Evolutionary conservation across 108 stramenopile species (phyloP).

Genomic region (Cafeteria roenbergensis): DNA sequence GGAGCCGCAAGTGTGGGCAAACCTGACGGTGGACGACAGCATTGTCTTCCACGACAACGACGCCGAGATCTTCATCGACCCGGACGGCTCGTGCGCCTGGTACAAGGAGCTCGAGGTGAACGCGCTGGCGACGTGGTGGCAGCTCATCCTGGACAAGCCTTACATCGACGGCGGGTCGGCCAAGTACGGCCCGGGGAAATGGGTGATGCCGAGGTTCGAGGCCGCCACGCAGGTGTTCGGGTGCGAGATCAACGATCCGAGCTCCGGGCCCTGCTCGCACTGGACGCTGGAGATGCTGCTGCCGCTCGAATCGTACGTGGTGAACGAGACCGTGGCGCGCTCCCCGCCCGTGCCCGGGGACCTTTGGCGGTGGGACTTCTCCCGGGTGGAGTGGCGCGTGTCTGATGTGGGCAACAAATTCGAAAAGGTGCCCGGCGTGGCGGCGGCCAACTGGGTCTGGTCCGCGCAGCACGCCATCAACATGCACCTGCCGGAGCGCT

Average conservation of each 20-base stretch:
- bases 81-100: constrained; percentile 47
- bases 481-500: constrained; percentile 18
- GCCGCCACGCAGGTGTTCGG: neutral
- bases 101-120: constrained; percentile 79
- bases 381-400: constrained; percentile 11
- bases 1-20: constrained; percentile 7
- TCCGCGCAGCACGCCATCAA: neutral
- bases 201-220: neutral
- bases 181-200: constrained; percentile 41
- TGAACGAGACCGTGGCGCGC: neutral
- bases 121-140: constrained; percentile 66
- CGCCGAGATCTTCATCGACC: constrained; percentile 74
- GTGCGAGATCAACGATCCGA: constrained; percentile 14
- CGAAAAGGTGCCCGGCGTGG: neutral
- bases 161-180: constrained; percentile 63
- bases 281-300: constrained; percentile 7
- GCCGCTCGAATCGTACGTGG: constrained; percentile 6
- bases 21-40: neutral
- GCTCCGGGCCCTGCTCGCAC: neutral
- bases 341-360: neutral
- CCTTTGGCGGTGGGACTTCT: constrained; percentile 15
- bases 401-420: neutral
- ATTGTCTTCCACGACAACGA: constrained; percentile 21
- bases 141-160: constrained; percentile 63
- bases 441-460: constrained; percentile 10